These are phyloP conservation scores for Lippia alba DNA, from an alignment of 305 asterid species.

Conservation along the genomic window DNA sequence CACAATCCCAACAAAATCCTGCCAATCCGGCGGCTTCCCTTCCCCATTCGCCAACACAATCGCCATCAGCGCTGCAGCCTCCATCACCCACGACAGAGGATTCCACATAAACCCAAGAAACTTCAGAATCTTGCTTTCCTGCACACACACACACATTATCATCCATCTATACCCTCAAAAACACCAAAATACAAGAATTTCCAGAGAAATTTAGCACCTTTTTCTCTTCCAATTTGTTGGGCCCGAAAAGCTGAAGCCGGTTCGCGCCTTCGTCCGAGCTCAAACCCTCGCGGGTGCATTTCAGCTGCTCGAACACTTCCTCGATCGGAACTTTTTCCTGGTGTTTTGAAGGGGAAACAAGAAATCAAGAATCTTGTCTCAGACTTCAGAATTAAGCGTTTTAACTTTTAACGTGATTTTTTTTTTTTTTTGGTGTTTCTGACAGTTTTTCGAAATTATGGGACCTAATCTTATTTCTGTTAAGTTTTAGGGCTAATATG, in stretches of 20 bases:
- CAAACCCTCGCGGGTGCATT: constrained; percentile 54
- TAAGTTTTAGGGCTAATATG: too few species aligned
- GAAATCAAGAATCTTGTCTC: background rate
- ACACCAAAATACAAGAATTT: too few species aligned
- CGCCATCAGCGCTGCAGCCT: constrained; percentile 66
- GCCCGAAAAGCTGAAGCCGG: constrained; percentile 57
- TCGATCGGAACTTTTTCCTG: constrained; percentile 67
- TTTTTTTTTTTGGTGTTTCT: too few species aligned
- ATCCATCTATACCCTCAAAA: background rate
- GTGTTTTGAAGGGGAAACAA: background rate
- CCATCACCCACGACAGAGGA: constrained; percentile 67
- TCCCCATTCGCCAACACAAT: constrained; percentile 58
- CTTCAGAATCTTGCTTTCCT: constrained; percentile 60
- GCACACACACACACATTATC: constrained; percentile 1
- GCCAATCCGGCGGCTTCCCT: constrained; percentile 64
- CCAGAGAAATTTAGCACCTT: constrained; percentile 35
- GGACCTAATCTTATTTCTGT: too few species aligned
- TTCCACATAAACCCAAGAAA: constrained; percentile 67
- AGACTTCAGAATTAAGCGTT: background rate
- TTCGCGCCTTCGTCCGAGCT: constrained; percentile 52
- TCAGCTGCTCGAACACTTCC: constrained; percentile 54
- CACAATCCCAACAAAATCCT: constrained; percentile 59
- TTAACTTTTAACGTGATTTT: background rate
- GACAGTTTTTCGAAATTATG: too few species aligned
- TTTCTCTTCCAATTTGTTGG: constrained; percentile 66